Percentiles rank a stretch among this genome's conserved stretches.
These are phyloP conservation scores for Chaetomium sp. DNA, from an alignment of 2,329 filamentous ascomycete genomes.

Conservation along the genomic window DNA sequence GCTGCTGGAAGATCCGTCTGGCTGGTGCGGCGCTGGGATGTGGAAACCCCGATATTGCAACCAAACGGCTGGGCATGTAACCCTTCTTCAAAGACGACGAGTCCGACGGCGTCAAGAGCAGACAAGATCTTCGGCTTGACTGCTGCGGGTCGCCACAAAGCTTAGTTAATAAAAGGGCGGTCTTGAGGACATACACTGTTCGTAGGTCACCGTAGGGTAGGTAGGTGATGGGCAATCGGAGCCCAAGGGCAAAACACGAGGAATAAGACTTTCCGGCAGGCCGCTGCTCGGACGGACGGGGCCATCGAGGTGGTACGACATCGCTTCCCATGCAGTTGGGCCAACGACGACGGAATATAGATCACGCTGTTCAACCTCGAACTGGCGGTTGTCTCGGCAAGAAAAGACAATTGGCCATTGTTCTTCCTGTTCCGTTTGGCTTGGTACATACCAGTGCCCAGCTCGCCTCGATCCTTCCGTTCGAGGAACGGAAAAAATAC, in stretches of 20 bases:
- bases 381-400: background rate
- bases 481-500: too few species aligned
- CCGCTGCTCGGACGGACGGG: background rate
- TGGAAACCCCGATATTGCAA: slow-evolving; percentile 21
- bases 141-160: too few species aligned
- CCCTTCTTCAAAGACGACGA: background rate
- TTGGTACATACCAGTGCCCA: too few species aligned
- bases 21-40: slow-evolving; percentile 15
- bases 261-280: background rate
- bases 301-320: background rate
- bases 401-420: too few species aligned
- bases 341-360: slow-evolving; percentile 3
- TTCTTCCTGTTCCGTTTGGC: too few species aligned
- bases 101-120: background rate
- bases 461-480: too few species aligned
- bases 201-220: too few species aligned
- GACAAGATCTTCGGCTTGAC: background rate
- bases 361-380: slow-evolving; percentile 4
- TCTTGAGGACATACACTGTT: too few species aligned
- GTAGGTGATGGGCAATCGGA: too few species aligned
- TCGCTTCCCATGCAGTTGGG: slow-evolving; percentile 9
- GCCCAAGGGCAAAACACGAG: too few species aligned
- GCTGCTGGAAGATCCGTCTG: slow-evolving; percentile 10
- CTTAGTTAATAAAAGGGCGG: background rate
- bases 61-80: slow-evolving; percentile 19